phyloP scores from a whole-genome alignment of 2,329 filamentous ascomycete species.

The Xylaria sp. region DNA sequence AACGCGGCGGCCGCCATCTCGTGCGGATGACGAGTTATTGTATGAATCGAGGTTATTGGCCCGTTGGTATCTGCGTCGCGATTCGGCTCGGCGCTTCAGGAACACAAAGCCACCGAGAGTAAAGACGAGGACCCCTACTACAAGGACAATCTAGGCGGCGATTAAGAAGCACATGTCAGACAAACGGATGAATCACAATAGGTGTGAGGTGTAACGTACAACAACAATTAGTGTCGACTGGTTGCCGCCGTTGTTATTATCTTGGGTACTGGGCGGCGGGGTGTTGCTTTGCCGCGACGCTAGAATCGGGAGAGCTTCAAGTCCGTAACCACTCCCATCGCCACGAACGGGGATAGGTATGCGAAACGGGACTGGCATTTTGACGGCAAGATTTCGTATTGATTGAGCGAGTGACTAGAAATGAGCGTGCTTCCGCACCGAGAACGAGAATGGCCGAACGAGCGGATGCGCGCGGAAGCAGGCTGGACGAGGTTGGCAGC shows the following conservation, averaged over 20 bases:
- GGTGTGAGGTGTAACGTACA: conserved; percentile 27
- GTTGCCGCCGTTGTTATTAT: not conserved
- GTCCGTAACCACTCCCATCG: conserved; percentile 13
- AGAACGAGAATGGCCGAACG: conserved; percentile 3
- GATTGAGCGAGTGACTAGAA: conserved; percentile 42
- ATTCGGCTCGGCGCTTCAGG: conserved; percentile 31
- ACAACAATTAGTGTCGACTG: conserved; percentile 29
- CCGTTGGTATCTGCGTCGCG: conserved; percentile 20
- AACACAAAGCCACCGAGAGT: conserved; percentile 35
- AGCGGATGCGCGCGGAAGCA: conserved; percentile 23
- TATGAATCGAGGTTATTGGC: conserved; percentile 31
- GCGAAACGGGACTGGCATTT: conserved; percentile 44
- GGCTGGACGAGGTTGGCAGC: conserved; percentile 20
- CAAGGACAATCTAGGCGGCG: conserved; percentile 39
- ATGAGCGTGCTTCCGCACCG: conserved; percentile 9
- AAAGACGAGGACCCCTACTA: conserved; percentile 40
- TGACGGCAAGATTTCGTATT: conserved; percentile 15
- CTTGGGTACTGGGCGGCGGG: not conserved
- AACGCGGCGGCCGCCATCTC: conserved; percentile 30
- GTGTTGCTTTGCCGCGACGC: conserved; percentile 13
- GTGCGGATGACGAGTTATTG: conserved; percentile 33
- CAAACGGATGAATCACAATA: not conserved
- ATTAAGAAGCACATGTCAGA: conserved; percentile 21
- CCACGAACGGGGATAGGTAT: conserved; percentile 42
- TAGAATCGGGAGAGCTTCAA: conserved; percentile 22